phyloP scores from a whole-genome alignment of 768 basidiomycete genomes.

The Lactifluus pinguis region DNA sequence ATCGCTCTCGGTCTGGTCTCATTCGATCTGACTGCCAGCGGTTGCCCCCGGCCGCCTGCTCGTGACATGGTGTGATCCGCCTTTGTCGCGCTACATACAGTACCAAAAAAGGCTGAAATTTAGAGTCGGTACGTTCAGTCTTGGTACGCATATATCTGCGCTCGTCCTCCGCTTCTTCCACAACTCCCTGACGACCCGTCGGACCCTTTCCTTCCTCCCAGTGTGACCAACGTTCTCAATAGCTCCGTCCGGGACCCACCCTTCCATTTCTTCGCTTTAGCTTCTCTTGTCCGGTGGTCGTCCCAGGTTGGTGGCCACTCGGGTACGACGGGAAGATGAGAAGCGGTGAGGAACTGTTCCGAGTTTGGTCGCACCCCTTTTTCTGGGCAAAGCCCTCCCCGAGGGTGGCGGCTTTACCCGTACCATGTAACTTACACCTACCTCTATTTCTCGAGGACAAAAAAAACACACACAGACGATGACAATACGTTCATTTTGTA shows the following conservation, averaged over 20 bases:
- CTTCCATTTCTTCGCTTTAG: neutral
- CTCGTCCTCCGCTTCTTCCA: too few species aligned
- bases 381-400: neutral
- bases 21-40: neutral
- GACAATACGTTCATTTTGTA: neutral
- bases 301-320: neutral
- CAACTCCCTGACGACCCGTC: too few species aligned
- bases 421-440: too few species aligned
- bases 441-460: neutral
- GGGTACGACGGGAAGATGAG: neutral
- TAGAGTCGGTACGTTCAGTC: neutral
- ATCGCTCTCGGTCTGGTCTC: neutral
- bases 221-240: too few species aligned
- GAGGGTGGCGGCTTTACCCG: neutral
- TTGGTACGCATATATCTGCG: neutral
- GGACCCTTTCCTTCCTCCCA: too few species aligned
- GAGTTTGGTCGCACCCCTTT: neutral
- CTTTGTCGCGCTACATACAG: neutral
- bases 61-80: neutral
- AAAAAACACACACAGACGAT: too few species aligned
- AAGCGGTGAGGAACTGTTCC: neutral
- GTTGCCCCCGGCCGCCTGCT: neutral
- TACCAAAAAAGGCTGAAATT: conserved; percentile 4
- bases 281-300: neutral
- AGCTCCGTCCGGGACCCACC: neutral